Evolutionary conservation across 768 basidiomycete genomes (phyloP).

Genomic region (Trametes cubensis): DNA sequence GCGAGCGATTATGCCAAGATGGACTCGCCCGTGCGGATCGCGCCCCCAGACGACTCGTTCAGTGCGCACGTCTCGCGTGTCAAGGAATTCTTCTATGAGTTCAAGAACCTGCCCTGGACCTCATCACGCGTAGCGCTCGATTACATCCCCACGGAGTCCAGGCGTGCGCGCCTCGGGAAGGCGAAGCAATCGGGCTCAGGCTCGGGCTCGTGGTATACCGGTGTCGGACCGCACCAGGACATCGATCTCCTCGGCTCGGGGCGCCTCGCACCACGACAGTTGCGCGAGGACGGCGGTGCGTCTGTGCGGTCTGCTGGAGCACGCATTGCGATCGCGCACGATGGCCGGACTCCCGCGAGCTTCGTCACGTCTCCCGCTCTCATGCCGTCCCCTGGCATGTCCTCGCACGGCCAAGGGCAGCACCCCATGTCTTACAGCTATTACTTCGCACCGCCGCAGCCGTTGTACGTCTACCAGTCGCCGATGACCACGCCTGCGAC

Average conservation of each 20-base stretch:
- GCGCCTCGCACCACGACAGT: slow-evolving; percentile 5
- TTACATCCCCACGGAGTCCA: slow-evolving; percentile 35
- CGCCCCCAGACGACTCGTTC: slow-evolving; percentile 34
- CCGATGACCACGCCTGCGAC: slow-evolving; percentile 16
- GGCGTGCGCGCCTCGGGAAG: slow-evolving; percentile 27
- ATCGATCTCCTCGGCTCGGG: slow-evolving; percentile 31
- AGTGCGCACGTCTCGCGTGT: slow-evolving; percentile 34
- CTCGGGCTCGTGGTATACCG: slow-evolving; percentile 34
- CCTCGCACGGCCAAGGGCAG: slow-evolving; percentile 27
- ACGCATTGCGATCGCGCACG: slow-evolving; percentile 10
- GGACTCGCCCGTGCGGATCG: slow-evolving; percentile 29
- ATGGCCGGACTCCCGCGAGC: slow-evolving; percentile 18
- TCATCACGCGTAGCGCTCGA: slow-evolving; percentile 38
- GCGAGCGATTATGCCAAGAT: slow-evolving; percentile 42
- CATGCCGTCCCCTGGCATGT: slow-evolving; percentile 26
- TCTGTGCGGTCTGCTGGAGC: slow-evolving; percentile 3
- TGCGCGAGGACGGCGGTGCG: slow-evolving; percentile 13
- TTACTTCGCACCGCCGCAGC: slow-evolving; percentile 28
- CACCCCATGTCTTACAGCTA: slow-evolving; percentile 29
- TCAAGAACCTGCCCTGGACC: slow-evolving; percentile 42
- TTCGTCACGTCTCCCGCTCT: slow-evolving; percentile 23
- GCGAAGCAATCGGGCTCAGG: slow-evolving; percentile 20
- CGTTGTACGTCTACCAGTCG: slow-evolving; percentile 27
- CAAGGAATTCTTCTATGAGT: slow-evolving; percentile 36
- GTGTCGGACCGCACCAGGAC: slow-evolving; percentile 24